Evolutionary conservation across 192 early-diverging fungal genomes (phyloP).

Genomic region (Endogone sp.): DNA sequence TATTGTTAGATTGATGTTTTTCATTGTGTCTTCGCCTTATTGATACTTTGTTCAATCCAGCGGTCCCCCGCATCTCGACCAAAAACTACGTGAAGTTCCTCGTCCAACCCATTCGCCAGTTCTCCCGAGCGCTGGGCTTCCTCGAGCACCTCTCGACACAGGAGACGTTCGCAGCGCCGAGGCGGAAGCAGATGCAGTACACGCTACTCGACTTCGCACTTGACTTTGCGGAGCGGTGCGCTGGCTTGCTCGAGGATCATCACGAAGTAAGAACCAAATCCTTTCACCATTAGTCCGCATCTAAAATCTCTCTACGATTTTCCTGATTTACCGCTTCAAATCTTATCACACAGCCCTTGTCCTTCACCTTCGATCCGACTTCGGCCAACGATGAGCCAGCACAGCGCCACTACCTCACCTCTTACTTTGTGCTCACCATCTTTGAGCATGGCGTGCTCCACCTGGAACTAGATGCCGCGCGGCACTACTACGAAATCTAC

Average conservation of each 20-base stretch:
- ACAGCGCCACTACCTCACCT: conserved; percentile 9
- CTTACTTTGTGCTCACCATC: conserved; percentile 4
- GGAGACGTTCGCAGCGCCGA: not conserved
- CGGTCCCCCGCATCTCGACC: not conserved
- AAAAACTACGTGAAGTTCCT: not conserved
- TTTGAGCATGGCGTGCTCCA: conserved; percentile 10
- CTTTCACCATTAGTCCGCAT: too few relatives aligned
- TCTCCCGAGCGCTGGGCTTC: not conserved
- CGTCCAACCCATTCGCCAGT: not conserved
- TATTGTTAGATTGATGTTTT: not conserved
- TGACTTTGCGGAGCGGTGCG: not conserved
- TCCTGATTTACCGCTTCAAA: not conserved
- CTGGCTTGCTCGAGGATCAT: not conserved
- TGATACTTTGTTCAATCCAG: not conserved
- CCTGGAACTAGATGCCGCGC: conserved; percentile 11
- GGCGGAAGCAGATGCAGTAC: not conserved
- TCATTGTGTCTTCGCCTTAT: too few relatives aligned
- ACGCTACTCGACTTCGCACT: not conserved
- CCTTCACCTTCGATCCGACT: not conserved
- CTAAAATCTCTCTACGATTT: too few relatives aligned
- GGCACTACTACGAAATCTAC: conserved; percentile 8
- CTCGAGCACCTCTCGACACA: not conserved
- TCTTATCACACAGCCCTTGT: not conserved
- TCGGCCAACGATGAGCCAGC: not conserved
- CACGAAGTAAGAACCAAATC: not conserved